Conservation (phyloP, 495 filamentous ascomycete genomes). For the Diplogelasinospora grovesii region DNA sequence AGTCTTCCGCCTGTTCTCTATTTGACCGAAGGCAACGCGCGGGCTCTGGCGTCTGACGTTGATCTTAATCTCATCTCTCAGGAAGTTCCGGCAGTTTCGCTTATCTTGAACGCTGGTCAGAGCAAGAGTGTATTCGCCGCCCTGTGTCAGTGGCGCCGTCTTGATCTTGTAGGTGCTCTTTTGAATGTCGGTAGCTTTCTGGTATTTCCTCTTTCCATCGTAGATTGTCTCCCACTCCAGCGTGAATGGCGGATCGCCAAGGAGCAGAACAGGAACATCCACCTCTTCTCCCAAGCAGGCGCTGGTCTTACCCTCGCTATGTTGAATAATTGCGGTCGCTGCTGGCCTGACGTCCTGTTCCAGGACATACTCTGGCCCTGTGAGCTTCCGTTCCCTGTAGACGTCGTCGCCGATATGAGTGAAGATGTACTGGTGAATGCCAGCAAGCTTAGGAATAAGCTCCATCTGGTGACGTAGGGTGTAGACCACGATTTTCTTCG, state of each 20-base stretch:
- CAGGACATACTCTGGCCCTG: conserved; percentile 47
- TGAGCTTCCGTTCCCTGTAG: conserved; percentile 57
- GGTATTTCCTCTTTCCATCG: conserved; percentile 69
- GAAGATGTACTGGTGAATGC: conserved; percentile 82
- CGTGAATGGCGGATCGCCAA: conserved; percentile 79
- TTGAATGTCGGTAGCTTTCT: conserved; percentile 57
- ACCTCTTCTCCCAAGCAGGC: conserved; percentile 79
- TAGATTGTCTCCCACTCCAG: conserved; percentile 93
- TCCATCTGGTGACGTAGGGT: conserved; percentile 73
- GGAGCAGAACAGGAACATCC: conserved; percentile 61
- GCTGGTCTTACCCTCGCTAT: conserved; percentile 44
- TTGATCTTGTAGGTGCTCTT: conserved; percentile 56
- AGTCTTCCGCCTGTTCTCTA: conserved; percentile 68
- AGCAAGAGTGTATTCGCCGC: conserved; percentile 82
- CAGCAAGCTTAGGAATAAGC: conserved; percentile 72
- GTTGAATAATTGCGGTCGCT: conserved; percentile 67
- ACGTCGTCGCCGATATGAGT: conserved; percentile 70
- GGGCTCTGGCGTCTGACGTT: conserved; percentile 81
- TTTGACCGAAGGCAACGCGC: conserved; percentile 69
- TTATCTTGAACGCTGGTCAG: conserved; percentile 80
- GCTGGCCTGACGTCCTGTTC: conserved; percentile 91
- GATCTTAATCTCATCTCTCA: conserved; percentile 76
- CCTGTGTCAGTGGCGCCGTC: conserved; percentile 63
- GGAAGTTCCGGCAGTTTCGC: conserved; percentile 72
- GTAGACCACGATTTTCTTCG: conserved; percentile 45